A percentile compares a stretch with the other conserved stretches of the same genome.
Conservation (phyloP, 768 basidiomycete genomes). For the Kwoniella botswanensis region DNA sequence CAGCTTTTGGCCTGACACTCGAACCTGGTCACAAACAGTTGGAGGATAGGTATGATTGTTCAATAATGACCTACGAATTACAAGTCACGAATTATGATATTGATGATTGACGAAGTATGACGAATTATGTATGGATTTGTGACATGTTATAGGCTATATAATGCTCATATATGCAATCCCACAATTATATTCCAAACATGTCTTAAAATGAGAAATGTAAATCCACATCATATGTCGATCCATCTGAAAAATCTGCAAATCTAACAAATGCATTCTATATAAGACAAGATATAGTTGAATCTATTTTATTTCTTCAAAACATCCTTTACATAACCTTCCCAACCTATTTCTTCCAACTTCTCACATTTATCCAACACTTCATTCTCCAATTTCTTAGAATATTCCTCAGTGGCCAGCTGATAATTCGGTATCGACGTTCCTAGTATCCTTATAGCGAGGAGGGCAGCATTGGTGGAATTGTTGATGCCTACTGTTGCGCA, state of each 20-base stretch:
- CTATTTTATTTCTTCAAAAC: constrained; percentile 53
- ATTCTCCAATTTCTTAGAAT: constrained; percentile 70
- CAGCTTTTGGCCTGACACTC: too few species aligned
- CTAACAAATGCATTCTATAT: too few species aligned
- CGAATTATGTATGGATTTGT: not conserved
- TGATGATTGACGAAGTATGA: not conserved
- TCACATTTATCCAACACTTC: constrained; percentile 82
- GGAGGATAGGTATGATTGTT: too few species aligned
- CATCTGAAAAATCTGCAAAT: too few species aligned
- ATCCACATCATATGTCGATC: too few species aligned
- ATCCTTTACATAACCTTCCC: constrained; percentile 74
- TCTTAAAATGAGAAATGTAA: too few species aligned
- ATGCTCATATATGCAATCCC: too few species aligned
- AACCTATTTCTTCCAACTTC: constrained; percentile 76
- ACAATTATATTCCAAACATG: too few species aligned
- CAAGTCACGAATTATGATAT: not conserved
- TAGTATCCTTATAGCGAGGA: constrained; percentile 87
- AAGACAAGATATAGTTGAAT: too few species aligned
- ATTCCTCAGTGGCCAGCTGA: constrained; percentile 71
- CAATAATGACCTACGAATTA: not conserved
- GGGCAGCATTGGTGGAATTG: constrained; percentile 88
- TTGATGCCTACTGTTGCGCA: constrained; percentile 98
- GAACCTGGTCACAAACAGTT: too few species aligned
- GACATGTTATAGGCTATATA: too few species aligned
- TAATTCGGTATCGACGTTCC: constrained; percentile 73